Evolutionary conservation across 2,329 filamentous ascomycete species (phyloP).

Genomic region (Lasiodiplodia sp.): DNA sequence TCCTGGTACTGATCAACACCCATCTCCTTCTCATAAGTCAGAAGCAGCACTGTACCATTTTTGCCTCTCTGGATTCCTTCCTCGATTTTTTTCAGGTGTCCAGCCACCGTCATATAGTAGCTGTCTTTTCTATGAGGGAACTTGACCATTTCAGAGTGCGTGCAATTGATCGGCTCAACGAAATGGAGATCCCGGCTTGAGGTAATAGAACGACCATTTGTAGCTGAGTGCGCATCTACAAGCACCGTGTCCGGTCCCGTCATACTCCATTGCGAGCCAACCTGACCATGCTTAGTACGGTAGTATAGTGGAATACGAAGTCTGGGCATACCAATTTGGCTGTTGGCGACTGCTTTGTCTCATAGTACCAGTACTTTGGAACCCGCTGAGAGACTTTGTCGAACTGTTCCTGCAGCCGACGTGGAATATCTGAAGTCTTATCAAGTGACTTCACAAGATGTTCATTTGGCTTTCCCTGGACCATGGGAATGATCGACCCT

Average conservation of each 20-base stretch:
- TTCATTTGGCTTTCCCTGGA: not conserved
- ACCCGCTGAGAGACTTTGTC: too few species aligned
- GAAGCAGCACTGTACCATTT: not conserved
- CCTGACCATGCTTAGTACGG: not conserved
- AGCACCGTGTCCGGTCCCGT: not conserved
- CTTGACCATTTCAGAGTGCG: not conserved
- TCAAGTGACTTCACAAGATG: not conserved
- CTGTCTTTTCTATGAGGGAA: not conserved
- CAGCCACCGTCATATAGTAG: not conserved
- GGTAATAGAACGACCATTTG: too few species aligned
- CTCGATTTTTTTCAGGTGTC: not conserved
- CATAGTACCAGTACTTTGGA: not conserved
- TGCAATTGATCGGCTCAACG: not conserved
- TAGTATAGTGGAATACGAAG: not conserved
- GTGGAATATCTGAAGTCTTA: too few species aligned
- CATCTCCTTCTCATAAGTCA: accelerated
- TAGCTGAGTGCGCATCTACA: not conserved
- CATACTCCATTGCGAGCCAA: not conserved
- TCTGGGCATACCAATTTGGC: not conserved
- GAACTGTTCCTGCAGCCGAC: too few species aligned
- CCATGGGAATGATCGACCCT: not conserved
- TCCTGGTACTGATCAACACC: too few species aligned
- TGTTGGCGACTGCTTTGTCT: not conserved
- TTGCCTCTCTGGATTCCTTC: accelerated
- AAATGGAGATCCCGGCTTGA: too few species aligned